A percentile compares a stretch with the other conserved stretches of the same genome.
Conservation (phyloP, 163 green algal genomes). For the Prototheca cutis region DNA sequence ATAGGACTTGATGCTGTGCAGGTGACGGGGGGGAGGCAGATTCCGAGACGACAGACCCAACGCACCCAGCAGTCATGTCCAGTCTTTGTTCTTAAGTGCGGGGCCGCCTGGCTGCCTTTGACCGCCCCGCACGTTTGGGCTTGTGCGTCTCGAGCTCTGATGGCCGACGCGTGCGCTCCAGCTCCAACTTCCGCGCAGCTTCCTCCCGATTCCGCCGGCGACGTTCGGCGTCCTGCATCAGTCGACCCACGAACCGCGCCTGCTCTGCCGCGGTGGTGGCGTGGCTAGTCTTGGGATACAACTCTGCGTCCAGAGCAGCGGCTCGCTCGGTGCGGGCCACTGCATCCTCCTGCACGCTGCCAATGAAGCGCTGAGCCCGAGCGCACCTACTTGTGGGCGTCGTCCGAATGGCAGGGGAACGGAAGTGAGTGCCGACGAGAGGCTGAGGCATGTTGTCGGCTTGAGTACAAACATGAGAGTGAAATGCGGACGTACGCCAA, state of each 20-base stretch:
- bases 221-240: constrained; percentile 22
- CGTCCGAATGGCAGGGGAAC: background rate
- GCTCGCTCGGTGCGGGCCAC: background rate
- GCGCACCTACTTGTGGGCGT: background rate
- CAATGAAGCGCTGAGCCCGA: background rate
- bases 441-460: no score
- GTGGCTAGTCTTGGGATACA: background rate
- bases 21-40: no score
- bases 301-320: background rate
- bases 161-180: background rate
- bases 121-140: background rate
- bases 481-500: no score
- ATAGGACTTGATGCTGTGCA: no score
- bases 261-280: constrained; percentile 3
- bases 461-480: no score
- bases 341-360: background rate
- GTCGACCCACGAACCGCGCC: constrained; percentile 25
- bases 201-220: constrained; percentile 18
- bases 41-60: no score
- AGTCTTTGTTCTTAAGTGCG: no score
- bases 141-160: background rate
- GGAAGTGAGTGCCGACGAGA: no score
- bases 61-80: no score
- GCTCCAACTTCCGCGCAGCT: background rate
- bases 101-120: constrained; percentile 3